A percentile compares a stretch with the other conserved stretches of the same genome.
phyloP scores from a whole-genome alignment of 257 asterid species.

The Solanum appendiculatum region DNA sequence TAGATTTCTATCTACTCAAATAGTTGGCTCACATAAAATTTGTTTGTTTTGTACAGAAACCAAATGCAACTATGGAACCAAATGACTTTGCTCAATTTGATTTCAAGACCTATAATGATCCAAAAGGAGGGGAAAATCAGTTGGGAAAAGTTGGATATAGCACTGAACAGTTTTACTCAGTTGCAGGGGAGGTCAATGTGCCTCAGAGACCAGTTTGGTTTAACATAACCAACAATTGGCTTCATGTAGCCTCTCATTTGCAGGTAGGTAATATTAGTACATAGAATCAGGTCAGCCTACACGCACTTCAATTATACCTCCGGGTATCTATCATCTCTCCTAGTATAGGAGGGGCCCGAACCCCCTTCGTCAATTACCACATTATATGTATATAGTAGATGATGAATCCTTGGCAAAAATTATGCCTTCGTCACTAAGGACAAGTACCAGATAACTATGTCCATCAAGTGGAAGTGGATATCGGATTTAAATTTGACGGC shows the following conservation, averaged over 20 bases:
- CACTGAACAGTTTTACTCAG: slow-evolving; percentile 41
- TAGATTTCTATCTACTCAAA: neutral
- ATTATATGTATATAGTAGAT: neutral
- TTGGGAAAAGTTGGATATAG: slow-evolving; percentile 35
- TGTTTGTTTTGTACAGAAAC: slow-evolving; percentile 25
- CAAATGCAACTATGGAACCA: slow-evolving; percentile 17
- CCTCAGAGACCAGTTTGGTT: slow-evolving; percentile 31
- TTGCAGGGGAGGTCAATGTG: slow-evolving; percentile 21
- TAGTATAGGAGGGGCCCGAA: neutral
- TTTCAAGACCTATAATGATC: slow-evolving; percentile 32
- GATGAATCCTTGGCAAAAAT: neutral
- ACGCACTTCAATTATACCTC: neutral
- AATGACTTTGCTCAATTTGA: slow-evolving; percentile 32
- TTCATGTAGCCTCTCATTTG: slow-evolving; percentile 30
- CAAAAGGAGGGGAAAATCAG: slow-evolving; percentile 30
- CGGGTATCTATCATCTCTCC: neutral
- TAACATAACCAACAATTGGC: slow-evolving; percentile 28
- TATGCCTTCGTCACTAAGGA: neutral
- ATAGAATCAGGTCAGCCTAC: neutral
- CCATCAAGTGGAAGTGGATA: neutral
- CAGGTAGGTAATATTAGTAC: slow-evolving; percentile 10
- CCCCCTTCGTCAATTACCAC: neutral
- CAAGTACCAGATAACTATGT: neutral
- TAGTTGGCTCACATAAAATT: neutral
- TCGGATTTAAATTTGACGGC: neutral